Percentiles rank a stretch among this genome's conserved stretches.
Conservation (phyloP, 2,329 filamentous ascomycete species). For the Claviceps pusilla region DNA sequence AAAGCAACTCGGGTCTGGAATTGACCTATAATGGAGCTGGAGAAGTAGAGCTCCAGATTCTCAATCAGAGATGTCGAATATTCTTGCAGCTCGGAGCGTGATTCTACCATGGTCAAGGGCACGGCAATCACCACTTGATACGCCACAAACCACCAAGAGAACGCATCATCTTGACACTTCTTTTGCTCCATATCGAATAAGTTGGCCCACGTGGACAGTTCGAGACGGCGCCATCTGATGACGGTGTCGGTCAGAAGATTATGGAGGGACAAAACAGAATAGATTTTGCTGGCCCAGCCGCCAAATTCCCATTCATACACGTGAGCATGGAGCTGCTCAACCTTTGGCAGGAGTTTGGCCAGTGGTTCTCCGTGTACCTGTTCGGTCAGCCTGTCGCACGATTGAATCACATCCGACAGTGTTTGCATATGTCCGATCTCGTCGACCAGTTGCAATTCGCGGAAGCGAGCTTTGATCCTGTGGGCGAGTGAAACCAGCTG, state of each 20-base stretch:
- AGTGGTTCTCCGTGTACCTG: slow-evolving; percentile 70
- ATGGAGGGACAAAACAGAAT: slow-evolving; percentile 54
- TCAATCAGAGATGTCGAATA: slow-evolving; percentile 58
- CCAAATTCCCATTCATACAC: slow-evolving; percentile 87
- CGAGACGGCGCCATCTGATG: slow-evolving; percentile 78
- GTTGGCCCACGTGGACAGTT: slow-evolving; percentile 81
- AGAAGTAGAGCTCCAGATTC: slow-evolving; percentile 67
- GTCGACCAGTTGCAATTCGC: slow-evolving; percentile 49
- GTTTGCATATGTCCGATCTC: slow-evolving; percentile 60
- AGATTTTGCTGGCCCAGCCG: slow-evolving; percentile 69
- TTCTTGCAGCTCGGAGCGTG: slow-evolving; percentile 40
- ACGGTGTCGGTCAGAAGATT: slow-evolving; percentile 67
- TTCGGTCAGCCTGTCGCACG: slow-evolving; percentile 60
- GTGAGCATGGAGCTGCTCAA: slow-evolving; percentile 73
- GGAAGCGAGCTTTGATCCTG: slow-evolving; percentile 57
- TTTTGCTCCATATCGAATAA: slow-evolving; percentile 71
- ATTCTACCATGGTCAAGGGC: slow-evolving; percentile 49
- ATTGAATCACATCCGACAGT: slow-evolving; percentile 60
- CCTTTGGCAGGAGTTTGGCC: slow-evolving; percentile 68
- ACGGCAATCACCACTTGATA: slow-evolving; percentile 78
- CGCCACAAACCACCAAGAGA: slow-evolving; percentile 90
- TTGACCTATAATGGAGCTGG: slow-evolving; percentile 66
- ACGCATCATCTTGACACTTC: slow-evolving; percentile 62
- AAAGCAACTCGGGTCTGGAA: slow-evolving; percentile 59
- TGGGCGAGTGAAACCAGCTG: slow-evolving; percentile 56